These are phyloP conservation scores for Benincasa hispida DNA, from an alignment of 306 rosid genomes.

Conservation along the genomic window DNA sequence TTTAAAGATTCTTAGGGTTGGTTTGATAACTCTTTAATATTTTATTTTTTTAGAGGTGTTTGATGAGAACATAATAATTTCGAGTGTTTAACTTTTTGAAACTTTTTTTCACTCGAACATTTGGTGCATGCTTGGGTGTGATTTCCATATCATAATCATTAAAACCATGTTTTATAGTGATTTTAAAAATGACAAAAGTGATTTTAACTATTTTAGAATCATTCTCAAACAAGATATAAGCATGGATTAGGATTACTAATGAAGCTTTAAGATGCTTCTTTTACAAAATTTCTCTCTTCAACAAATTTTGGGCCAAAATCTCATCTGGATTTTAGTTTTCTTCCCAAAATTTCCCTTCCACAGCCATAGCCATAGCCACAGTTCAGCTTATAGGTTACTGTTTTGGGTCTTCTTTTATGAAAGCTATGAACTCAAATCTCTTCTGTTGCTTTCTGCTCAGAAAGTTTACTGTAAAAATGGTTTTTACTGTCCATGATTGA, in stretches of 20 bases:
- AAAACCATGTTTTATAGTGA: no score
- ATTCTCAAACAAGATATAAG: background rate
- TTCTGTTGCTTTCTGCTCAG: background rate
- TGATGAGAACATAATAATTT: background rate
- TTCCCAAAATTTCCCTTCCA: background rate
- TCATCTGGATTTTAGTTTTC: background rate
- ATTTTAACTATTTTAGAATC: no score
- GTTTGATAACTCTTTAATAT: background rate
- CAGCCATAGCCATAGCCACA: background rate
- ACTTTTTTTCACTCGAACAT: no score
- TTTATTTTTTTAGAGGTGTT: background rate
- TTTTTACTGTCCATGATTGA: background rate
- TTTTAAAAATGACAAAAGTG: no score
- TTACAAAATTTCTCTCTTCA: background rate
- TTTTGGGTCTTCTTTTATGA: slow-evolving; percentile 33
- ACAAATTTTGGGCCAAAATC: background rate
- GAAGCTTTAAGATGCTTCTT: background rate
- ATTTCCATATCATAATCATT: no score
- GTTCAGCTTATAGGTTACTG: slow-evolving; percentile 20
- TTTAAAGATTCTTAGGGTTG: background rate
- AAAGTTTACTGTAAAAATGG: background rate
- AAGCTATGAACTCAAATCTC: background rate
- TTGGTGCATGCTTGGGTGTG: no score
- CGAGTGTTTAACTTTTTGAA: no score
- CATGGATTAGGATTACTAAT: background rate